Evolutionary conservation across 805 yeast genomes (phyloP).

Genomic region (Metschnikowia orientalis): DNA sequence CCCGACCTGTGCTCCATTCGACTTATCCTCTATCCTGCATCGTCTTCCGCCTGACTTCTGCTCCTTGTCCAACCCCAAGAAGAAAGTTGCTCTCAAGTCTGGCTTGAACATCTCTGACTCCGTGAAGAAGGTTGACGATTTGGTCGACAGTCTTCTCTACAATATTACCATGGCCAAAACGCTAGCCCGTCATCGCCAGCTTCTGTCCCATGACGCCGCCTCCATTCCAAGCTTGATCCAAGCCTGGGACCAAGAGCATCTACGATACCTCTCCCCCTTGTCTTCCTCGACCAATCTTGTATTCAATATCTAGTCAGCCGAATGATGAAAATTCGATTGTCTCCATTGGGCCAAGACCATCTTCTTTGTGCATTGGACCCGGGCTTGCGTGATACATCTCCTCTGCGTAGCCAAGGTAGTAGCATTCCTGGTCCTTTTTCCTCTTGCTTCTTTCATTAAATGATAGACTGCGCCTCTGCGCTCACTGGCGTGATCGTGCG

Average conservation of each 20-base stretch:
- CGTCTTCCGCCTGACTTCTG: constrained; percentile 7
- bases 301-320: too few relatives aligned
- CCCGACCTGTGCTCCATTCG: constrained; percentile 12
- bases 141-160: constrained; percentile 63
- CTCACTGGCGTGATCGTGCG: constrained; percentile 14
- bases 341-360: too few relatives aligned
- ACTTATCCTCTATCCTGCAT: constrained; percentile 1
- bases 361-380: too few relatives aligned
- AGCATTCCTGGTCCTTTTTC: too few relatives aligned
- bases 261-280: constrained; percentile 9
- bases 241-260: constrained; percentile 14
- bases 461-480: constrained; percentile 16
- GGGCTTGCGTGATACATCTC: too few relatives aligned
- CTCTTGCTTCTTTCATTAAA: constrained; percentile 5
- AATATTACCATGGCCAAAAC: constrained; percentile 26
- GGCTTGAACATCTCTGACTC: constrained; percentile 4
- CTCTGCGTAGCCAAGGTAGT: too few relatives aligned
- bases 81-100: constrained; percentile 9
- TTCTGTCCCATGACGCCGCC: constrained; percentile 5
- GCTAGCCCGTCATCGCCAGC: constrained; percentile 10
- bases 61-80: constrained; percentile 4
- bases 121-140: constrained; percentile 54
- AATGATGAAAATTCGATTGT: too few relatives aligned
- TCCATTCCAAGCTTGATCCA: constrained; percentile 4
- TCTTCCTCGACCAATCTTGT: background rate